Conservation (phyloP, 352 stramenopile genomes). For the Globisporangium emineosum region DNA sequence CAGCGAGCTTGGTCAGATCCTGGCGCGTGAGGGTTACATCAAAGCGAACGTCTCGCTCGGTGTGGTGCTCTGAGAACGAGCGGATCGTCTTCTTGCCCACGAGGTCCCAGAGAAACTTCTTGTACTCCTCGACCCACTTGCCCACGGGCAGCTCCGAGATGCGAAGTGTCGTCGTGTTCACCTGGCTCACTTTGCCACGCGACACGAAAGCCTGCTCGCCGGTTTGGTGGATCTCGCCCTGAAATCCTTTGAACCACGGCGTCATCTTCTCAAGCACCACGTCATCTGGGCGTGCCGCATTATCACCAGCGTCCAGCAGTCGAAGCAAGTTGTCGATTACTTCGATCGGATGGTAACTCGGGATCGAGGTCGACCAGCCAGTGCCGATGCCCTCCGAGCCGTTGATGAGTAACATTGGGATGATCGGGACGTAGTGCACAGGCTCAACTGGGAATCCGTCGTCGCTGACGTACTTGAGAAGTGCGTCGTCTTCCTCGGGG, state of each 20-base stretch:
- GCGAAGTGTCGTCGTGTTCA: slow-evolving; percentile 92
- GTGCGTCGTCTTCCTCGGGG: slow-evolving; percentile 96
- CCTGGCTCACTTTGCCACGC: slow-evolving; percentile 57
- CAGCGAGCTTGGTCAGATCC: slow-evolving; percentile 73
- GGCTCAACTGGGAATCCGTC: slow-evolving; percentile 98
- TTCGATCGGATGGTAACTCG: slow-evolving; percentile 94
- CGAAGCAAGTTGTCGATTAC: slow-evolving; percentile 95
- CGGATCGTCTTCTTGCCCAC: slow-evolving; percentile 80
- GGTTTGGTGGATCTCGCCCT: slow-evolving; percentile 81
- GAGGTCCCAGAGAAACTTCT: slow-evolving; percentile 94
- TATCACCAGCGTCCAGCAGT: slow-evolving; percentile 65
- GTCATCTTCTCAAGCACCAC: slow-evolving; percentile 71
- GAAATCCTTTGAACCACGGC: slow-evolving; percentile 96
- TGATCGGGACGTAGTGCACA: slow-evolving; percentile 95
- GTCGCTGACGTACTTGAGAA: slow-evolving; percentile 97
- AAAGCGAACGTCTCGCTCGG: slow-evolving; percentile 87
- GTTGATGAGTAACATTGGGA: slow-evolving; percentile 97
- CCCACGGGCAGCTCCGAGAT: slow-evolving; percentile 97
- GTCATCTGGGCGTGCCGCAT: slow-evolving; percentile 27
- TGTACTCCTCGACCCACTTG: slow-evolving; percentile 99
- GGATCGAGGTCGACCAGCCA: slow-evolving; percentile 95
- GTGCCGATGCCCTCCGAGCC: slow-evolving; percentile 99
- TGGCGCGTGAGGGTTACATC: slow-evolving; percentile 71
- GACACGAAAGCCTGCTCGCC: slow-evolving; percentile 74
- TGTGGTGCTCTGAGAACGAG: slow-evolving; percentile 97